Evolutionary conservation across 179 eudicot species (phyloP).

Genomic region (Carnegiea gigantea): DNA sequence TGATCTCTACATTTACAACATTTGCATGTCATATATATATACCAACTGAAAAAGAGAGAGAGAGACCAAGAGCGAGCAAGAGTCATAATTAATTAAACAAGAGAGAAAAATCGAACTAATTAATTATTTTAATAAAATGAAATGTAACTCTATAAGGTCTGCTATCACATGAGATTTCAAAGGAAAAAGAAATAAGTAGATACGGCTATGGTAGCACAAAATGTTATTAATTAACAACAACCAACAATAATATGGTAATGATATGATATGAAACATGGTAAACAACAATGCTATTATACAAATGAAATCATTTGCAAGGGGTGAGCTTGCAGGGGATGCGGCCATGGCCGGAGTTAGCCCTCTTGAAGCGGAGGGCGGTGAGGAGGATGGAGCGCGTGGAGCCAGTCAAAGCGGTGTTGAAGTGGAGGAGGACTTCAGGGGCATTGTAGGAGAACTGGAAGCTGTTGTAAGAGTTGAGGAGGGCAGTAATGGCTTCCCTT

Average conservation of each 20-base stretch:
- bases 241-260: neutral
- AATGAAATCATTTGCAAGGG: constrained; percentile 52
- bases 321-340: constrained; percentile 48
- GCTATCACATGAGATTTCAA: neutral
- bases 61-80: too few species aligned
- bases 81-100: too few species aligned
- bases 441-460: constrained; percentile 59
- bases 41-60: neutral
- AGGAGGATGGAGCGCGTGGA: constrained; percentile 51
- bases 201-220: neutral
- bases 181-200: too few species aligned
- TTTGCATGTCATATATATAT: too few species aligned
- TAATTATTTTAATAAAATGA: neutral
- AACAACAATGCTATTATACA: neutral
- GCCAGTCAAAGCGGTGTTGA: constrained; percentile 54
- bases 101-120: neutral
- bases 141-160: too few species aligned
- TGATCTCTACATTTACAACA: neutral
- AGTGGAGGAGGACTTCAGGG: constrained; percentile 41
- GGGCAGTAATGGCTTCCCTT: constrained; percentile 84
- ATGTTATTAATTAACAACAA: too few species aligned
- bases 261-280: neutral
- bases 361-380: constrained; percentile 70
- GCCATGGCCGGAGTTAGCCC: constrained; percentile 70
- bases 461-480: constrained; percentile 77